These are phyloP conservation scores for Blastocladiella britannica DNA, from an alignment of 192 early-diverging fungal species.

Conservation along the genomic window DNA sequence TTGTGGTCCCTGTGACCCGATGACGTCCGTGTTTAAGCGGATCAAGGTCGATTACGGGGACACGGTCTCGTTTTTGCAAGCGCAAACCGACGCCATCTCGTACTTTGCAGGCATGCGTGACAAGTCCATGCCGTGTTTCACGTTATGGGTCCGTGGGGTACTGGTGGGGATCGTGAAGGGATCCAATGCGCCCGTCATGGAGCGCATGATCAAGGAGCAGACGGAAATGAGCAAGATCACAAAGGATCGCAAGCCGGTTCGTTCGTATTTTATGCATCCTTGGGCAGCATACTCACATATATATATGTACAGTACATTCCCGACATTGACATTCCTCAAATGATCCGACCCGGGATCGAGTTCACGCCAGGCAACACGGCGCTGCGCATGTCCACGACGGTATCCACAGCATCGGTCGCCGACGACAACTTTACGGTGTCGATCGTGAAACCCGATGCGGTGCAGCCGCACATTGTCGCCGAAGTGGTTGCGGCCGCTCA, in stretches of 20 bases:
- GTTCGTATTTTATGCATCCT: too few species aligned
- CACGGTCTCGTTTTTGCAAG: constrained; percentile 16
- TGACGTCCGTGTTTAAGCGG: constrained; percentile 34
- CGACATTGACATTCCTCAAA: not conserved
- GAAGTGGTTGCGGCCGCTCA: constrained; percentile 20
- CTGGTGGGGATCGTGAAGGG: constrained; percentile 32
- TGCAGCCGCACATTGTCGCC: constrained; percentile 21
- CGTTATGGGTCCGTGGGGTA: too few species aligned
- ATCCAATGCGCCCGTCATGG: constrained; percentile 33
- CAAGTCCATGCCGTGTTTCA: too few species aligned
- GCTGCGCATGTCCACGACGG: not conserved
- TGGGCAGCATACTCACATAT: too few species aligned
- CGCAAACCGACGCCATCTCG: not conserved
- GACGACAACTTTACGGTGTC: constrained; percentile 16
- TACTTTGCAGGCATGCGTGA: too few species aligned
- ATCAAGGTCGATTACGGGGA: constrained; percentile 34
- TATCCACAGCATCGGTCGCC: not conserved
- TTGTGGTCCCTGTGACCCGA: constrained; percentile 32
- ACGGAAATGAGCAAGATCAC: constrained; percentile 19
- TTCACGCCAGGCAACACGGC: not conserved
- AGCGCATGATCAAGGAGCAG: constrained; percentile 29
- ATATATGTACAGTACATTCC: not conserved
- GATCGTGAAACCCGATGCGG: constrained; percentile 41
- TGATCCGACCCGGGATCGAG: not conserved
- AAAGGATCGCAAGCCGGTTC: constrained; percentile 15